Evolutionary conservation across 2,329 filamentous ascomycete genomes (phyloP), one percentile per base, ranked within the genome.

Genomic region (Phoma sp.): DNA sequence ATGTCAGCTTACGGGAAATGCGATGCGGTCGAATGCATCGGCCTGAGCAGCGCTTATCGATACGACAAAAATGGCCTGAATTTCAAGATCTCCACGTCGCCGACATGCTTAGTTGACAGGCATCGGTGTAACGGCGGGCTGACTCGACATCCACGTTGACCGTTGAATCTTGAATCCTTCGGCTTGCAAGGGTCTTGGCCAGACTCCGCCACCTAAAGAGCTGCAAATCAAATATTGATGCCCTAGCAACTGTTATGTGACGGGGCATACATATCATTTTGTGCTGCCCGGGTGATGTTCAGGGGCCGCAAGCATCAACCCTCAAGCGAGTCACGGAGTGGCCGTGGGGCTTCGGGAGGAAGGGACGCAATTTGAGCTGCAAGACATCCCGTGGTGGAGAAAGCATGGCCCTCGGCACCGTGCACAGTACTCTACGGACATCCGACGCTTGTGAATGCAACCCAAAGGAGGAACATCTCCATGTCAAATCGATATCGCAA

Each of bases 161-260:
- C 60, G 62, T 66, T 66, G 60, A 56, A 59, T 47, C 54, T 51
- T 44, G 58, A 58, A 62, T 64, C 46, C 56, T 57, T 48, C 42
- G 53, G 55, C 29, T 52, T 36, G 23, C 27, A 52, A 43, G 47
- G 33, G 39, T 36, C 53, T 45, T 52, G 47, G 39, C 53, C 18
- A 52, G 47, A 48, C 40, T 46, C 45, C 45, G 46, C 52, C 41
- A 43, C 42, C 33, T 44, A 47, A 18, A 32, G 14, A 4, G 47
- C 47, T 35, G 8, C 47, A 43, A 32, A 40, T 44, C 27, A 52
- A 14, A 32, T 40, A 38, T 33, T 33, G 36, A 27, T 42, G 13
- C 43, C 27, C 30, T 14, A 33, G 38, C 14, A 10, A 37, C 14
- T 32, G 32, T 25, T 27, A 37, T 27, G 48, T 52, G 53, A 48